phyloP scores from a whole-genome alignment of 352 stramenopile species.

The Phytophthora melonis region DNA sequence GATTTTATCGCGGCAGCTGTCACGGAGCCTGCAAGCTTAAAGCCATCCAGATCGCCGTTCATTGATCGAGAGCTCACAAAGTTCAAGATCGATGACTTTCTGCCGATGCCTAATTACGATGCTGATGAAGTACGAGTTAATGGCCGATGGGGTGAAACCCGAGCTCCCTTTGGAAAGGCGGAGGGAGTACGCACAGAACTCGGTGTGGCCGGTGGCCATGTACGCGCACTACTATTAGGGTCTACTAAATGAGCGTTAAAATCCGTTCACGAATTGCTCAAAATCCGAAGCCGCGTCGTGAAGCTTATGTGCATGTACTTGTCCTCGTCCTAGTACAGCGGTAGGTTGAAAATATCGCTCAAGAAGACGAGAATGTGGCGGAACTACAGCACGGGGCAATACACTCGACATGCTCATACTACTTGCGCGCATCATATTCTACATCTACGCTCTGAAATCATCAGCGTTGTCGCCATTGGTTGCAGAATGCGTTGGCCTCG shows the following conservation, averaged over 20 bases:
- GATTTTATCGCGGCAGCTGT: constrained; percentile 17
- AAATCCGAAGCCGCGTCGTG: no score
- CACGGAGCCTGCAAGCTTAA: constrained; percentile 12
- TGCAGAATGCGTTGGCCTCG: no score
- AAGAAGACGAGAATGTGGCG: no score
- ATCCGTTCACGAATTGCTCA: no score
- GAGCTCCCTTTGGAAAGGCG: constrained; percentile 38
- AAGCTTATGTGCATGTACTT: no score
- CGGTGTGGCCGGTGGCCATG: constrained; percentile 38
- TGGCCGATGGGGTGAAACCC: constrained; percentile 39
- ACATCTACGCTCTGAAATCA: not conserved
- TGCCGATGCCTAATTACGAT: constrained; percentile 27
- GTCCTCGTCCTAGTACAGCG: no score
- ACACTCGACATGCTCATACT: no score
- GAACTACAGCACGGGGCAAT: no score
- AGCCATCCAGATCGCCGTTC: constrained; percentile 9
- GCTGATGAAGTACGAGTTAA: constrained; percentile 37
- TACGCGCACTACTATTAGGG: constrained; percentile 16
- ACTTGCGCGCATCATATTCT: no score
- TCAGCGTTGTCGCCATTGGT: not conserved
- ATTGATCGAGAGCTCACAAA: not conserved
- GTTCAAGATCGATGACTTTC: constrained; percentile 33
- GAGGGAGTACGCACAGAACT: constrained; percentile 41
- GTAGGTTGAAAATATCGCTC: no score
- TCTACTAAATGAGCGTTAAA: no score